Evolutionary conservation across 306 rosid genomes (phyloP).

Genomic region (Cicer bijugum): DNA sequence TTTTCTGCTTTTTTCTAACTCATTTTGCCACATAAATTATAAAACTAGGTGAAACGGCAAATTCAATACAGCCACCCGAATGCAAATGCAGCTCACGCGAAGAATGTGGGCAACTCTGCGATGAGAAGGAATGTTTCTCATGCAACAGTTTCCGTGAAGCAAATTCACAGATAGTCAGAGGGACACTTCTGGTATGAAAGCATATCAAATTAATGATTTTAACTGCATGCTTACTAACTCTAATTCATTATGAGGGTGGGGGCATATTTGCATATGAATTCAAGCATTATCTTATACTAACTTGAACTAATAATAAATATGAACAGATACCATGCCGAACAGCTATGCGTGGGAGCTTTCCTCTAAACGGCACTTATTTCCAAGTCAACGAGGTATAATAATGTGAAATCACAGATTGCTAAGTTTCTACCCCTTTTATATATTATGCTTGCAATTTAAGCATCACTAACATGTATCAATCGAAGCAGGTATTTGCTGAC

Average conservation of each 20-base stretch:
- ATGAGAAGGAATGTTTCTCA: constrained; percentile 76
- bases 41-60: constrained; percentile 87
- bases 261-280: constrained; percentile 30
- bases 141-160: constrained; percentile 88
- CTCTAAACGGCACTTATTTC: constrained; percentile 94
- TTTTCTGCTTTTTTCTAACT: constrained; percentile 40
- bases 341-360: constrained; percentile 94
- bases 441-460: constrained; percentile 39
- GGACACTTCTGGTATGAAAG: constrained; percentile 78
- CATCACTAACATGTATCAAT: constrained; percentile 24
- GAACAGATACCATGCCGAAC: constrained; percentile 93
- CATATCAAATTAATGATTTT: constrained; percentile 38
- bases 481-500: constrained; percentile 66
- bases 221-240: constrained; percentile 16
- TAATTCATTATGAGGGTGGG: background rate
- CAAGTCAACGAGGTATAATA: constrained; percentile 89
- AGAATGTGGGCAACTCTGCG: constrained; percentile 69
- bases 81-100: constrained; percentile 68
- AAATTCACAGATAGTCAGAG: constrained; percentile 78
- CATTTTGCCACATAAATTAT: constrained; percentile 43
- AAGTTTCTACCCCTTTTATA: constrained; percentile 29
- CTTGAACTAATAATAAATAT: constrained; percentile 43
- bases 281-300: constrained; percentile 35
- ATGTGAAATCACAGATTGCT: constrained; percentile 5
- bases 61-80: constrained; percentile 83